These are phyloP conservation scores for Xylaria sp. DNA, from an alignment of 2,329 filamentous ascomycete species.

Conservation along the genomic window DNA sequence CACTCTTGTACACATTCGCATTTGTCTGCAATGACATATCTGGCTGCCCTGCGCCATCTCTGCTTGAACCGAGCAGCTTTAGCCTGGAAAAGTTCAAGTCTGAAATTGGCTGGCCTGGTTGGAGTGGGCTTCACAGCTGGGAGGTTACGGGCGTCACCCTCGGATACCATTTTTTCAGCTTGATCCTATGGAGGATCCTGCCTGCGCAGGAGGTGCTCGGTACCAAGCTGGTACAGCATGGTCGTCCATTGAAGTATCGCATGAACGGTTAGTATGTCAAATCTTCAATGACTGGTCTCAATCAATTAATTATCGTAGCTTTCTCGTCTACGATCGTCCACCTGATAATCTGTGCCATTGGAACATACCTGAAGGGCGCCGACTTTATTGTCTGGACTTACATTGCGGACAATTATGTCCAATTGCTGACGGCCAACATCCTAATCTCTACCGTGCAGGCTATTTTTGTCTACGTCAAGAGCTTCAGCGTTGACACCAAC, in stretches of 20 bases:
- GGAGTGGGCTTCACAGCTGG: conserved; percentile 76
- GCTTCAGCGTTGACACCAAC: conserved; percentile 82
- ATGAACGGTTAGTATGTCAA: conserved; percentile 72
- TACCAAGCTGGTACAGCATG: conserved; percentile 75
- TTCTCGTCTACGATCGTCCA: conserved; percentile 81
- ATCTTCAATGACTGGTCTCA: conserved; percentile 9
- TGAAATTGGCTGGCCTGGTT: conserved; percentile 86
- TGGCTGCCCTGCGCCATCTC: conserved; percentile 85
- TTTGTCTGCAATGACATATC: conserved; percentile 94
- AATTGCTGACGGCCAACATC: conserved; percentile 85
- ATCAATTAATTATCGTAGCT: conserved; percentile 61
- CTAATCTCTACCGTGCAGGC: conserved; percentile 79
- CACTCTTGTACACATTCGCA: conserved; percentile 80
- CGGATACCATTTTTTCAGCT: conserved; percentile 81
- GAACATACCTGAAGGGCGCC: conserved; percentile 80
- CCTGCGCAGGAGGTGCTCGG: conserved; percentile 80
- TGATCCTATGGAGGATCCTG: conserved; percentile 79
- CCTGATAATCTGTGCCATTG: conserved; percentile 74
- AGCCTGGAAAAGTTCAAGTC: conserved; percentile 77
- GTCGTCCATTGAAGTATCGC: conserved; percentile 79
- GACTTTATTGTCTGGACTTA: conserved; percentile 91
- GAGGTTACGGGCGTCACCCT: conserved; percentile 75
- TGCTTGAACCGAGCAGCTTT: conserved; percentile 77
- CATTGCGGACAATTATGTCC: conserved; percentile 89
- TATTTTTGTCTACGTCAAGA: conserved; percentile 81